Evolutionary conservation across 805 yeast genomes (phyloP), one percentile per base, ranked within the genome.

Genomic region (Yamadazyma olivae): DNA sequence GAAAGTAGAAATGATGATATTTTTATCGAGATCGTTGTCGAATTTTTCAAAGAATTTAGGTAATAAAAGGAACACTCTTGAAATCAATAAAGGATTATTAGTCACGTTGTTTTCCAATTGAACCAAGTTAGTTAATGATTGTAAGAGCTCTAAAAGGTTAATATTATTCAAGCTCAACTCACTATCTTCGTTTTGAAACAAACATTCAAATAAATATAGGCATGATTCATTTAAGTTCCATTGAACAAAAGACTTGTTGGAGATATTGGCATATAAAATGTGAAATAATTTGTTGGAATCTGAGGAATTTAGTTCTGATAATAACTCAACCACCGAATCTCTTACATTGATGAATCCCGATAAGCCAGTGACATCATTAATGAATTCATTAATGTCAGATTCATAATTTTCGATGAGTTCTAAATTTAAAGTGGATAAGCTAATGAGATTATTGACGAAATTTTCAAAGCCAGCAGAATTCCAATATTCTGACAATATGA

Each of bases 311-410:
- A 80, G 46, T 15, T 77, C 80, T 0, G 74, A 58, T 4, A 85
- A 44, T 22, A 77, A 71, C 19, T 81, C 87, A 18, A 67, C 65
- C 1, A 81, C 62, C 0, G 83, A 71, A 32, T 79, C 83, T 35
- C 98, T 72, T 1, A 81, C 73, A 2, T 72, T 57, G 1, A 45
- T 29, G 4, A 73, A 75, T 0, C 80, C 61, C 0, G 81, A 61
- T 21, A 89, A 67, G 1, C 88, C 96, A 2, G 86, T 70, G 38
- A 85, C 89, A 23, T 77, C 82, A 2, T 89, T 75, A 5, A 87
- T 84, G 54, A 77, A 88, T 3, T 56, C 59, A 50, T 89, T 87
- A 50, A 79, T 74, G 51, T 89, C 90, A 2, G 61, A 65, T 3
- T 57, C 54, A 70, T 81, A 85, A 4, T 70, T 71, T 23, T 67